Evolutionary conservation across 176 grass and related monocot genomes (phyloP).

Genomic region (Oryza australiensis): DNA sequence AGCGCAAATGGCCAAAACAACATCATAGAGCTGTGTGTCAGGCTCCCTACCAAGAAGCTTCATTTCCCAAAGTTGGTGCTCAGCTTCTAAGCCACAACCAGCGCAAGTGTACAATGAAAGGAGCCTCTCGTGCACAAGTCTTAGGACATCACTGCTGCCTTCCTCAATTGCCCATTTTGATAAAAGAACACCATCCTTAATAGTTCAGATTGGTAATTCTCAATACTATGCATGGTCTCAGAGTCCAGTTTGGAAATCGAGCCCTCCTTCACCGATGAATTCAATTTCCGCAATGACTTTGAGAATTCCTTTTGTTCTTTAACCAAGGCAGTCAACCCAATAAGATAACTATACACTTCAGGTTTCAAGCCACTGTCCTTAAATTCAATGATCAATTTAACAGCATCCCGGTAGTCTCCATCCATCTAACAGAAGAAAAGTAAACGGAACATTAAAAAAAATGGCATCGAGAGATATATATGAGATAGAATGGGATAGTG

Average conservation of each 20-base stretch:
- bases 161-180: slow-evolving; percentile 82
- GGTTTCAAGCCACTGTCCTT: slow-evolving; percentile 70
- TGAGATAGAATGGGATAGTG: slow-evolving; percentile 4
- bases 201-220: slow-evolving; percentile 62
- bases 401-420: slow-evolving; percentile 68
- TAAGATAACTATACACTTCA: slow-evolving; percentile 92
- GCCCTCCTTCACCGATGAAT: slow-evolving; percentile 64
- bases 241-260: slow-evolving; percentile 51
- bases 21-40: slow-evolving; percentile 85
- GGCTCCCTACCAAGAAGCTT: slow-evolving; percentile 87
- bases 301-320: slow-evolving; percentile 98
- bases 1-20: slow-evolving; percentile 89
- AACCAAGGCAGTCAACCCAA: slow-evolving; percentile 87
- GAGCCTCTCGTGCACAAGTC: slow-evolving; percentile 77
- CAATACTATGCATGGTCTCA: slow-evolving; percentile 50
- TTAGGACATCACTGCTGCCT: slow-evolving; percentile 56
- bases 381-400: slow-evolving; percentile 81
- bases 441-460: slow-evolving; percentile 17
- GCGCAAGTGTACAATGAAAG: slow-evolving; percentile 79
- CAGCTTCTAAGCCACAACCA: slow-evolving; percentile 84
- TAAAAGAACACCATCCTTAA: slow-evolving; percentile 71
- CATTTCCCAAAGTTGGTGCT: slow-evolving; percentile 85
- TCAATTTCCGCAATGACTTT: slow-evolving; percentile 73
- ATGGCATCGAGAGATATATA: neutral
- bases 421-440: slow-evolving; percentile 61